A percentile compares a stretch with the other conserved stretches of the same genome.
Conservation (phyloP, 768 basidiomycete species). For the Boletellus ananas region DNA sequence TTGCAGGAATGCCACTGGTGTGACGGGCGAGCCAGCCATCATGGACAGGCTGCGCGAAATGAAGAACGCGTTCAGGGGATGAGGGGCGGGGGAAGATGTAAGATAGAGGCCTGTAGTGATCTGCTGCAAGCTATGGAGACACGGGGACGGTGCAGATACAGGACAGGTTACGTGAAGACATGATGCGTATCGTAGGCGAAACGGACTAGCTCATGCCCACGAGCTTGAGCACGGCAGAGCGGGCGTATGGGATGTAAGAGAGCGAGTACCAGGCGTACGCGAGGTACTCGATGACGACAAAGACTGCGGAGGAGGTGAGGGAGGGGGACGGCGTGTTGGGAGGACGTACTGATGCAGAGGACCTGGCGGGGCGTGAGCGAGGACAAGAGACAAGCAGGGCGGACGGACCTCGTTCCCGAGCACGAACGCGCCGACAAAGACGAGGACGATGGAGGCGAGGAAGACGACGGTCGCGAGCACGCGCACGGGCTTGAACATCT, state of each 20-base stretch:
- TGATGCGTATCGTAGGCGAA: conserved; percentile 8
- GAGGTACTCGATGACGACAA: conserved; percentile 88
- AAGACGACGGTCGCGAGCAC: conserved; percentile 77
- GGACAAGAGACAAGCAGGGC: neutral
- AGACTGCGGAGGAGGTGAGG: conserved; percentile 45
- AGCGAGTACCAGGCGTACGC: conserved; percentile 89
- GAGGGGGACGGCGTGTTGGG: neutral
- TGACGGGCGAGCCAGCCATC: conserved; percentile 43
- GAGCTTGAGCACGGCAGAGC: conserved; percentile 63
- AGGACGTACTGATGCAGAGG: conserved; percentile 56
- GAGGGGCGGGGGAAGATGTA: conserved; percentile 14
- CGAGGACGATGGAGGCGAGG: conserved; percentile 72
- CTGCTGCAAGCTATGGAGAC: too few relatives aligned
- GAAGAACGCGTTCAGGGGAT: conserved; percentile 84
- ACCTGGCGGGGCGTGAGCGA: conserved; percentile 36
- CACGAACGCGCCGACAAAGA: conserved; percentile 85
- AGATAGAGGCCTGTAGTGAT: too few relatives aligned
- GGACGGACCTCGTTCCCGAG: conserved; percentile 57
- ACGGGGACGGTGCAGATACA: neutral
- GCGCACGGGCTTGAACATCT: conserved; percentile 97
- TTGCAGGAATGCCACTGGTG: conserved; percentile 48
- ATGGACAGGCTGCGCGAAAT: conserved; percentile 74
- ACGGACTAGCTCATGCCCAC: conserved; percentile 41
- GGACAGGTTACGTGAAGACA: neutral
- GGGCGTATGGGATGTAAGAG: conserved; percentile 90